Conservation (phyloP, 2,329 filamentous ascomycete genomes). For the Tolypocladium nubicola region DNA sequence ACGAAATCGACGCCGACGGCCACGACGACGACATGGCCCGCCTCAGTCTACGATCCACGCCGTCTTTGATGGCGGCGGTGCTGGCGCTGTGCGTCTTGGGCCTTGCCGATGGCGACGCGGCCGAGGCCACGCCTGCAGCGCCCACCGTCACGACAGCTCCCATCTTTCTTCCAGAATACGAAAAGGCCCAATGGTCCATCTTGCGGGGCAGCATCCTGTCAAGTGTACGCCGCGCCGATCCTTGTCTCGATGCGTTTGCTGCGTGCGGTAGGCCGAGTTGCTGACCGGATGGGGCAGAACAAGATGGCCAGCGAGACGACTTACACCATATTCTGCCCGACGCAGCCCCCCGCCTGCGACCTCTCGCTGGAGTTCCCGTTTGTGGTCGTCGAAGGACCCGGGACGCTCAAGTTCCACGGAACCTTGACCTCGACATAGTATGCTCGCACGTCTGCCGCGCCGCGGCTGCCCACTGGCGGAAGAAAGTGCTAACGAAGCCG, state of each 20-base stretch:
- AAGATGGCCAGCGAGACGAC: conserved; percentile 24
- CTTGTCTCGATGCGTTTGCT: not conserved
- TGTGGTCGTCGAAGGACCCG: conserved; percentile 32
- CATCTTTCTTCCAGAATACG: conserved; percentile 34
- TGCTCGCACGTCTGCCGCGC: conserved; percentile 5
- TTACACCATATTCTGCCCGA: conserved; percentile 38
- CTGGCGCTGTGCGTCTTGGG: conserved; percentile 12
- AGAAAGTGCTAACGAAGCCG: not conserved
- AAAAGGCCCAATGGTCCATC: conserved; percentile 28
- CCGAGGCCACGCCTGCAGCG: conserved; percentile 3
- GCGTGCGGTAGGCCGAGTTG: not conserved
- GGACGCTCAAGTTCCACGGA: conserved; percentile 32
- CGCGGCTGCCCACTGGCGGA: not conserved
- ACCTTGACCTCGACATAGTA: conserved; percentile 32
- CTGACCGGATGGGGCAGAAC: conserved; percentile 17
- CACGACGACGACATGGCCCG: not conserved
- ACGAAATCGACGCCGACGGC: not conserved
- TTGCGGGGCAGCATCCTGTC: conserved; percentile 35
- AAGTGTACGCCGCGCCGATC: conserved; percentile 20
- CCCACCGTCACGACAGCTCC: conserved; percentile 28
- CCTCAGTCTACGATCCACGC: conserved; percentile 2
- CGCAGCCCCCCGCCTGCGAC: conserved; percentile 29
- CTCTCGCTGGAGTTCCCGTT: conserved; percentile 36
- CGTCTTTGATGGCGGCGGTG: conserved; percentile 12
- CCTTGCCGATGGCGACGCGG: conserved; percentile 7